Conservation (phyloP, 2,329 filamentous ascomycete genomes). For the Fusarium caatingaense region DNA sequence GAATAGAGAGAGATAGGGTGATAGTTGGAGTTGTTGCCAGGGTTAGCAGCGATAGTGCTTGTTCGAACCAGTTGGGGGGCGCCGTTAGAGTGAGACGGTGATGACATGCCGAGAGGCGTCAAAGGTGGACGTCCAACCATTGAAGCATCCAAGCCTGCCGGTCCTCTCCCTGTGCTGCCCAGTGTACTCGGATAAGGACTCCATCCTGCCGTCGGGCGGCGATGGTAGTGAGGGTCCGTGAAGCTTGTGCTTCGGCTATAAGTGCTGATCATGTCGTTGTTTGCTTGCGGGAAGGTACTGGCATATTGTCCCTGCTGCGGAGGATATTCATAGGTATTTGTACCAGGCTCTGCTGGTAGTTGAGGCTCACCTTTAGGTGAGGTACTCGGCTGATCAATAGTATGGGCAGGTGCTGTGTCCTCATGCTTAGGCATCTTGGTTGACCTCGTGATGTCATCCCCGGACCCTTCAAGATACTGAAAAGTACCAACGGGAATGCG, state of each 20-base stretch:
- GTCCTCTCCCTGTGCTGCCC: slow-evolving; percentile 56
- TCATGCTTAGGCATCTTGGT: slow-evolving; percentile 54
- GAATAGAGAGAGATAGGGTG: slow-evolving; percentile 86
- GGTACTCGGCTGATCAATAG: slow-evolving; percentile 54
- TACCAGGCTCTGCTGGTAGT: slow-evolving; percentile 53
- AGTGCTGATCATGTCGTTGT: slow-evolving; percentile 65
- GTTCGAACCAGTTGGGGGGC: slow-evolving; percentile 66
- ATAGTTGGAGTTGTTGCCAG: slow-evolving; percentile 62
- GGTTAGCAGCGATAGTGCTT: slow-evolving; percentile 61
- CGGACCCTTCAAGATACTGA: slow-evolving; percentile 64
- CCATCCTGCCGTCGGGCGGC: slow-evolving; percentile 54
- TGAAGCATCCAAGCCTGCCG: slow-evolving; percentile 56
- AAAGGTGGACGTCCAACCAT: slow-evolving; percentile 59
- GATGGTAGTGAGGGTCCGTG: slow-evolving; percentile 61
- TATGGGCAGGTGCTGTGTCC: slow-evolving; percentile 51
- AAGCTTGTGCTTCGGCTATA: slow-evolving; percentile 64
- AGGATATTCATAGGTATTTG: slow-evolving; percentile 61
- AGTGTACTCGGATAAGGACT: slow-evolving; percentile 57
- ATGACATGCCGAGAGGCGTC: slow-evolving; percentile 62
- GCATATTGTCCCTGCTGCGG: slow-evolving; percentile 56
- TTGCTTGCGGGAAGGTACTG: slow-evolving; percentile 55
- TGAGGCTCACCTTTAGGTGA: slow-evolving; percentile 57
- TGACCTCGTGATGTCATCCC: slow-evolving; percentile 55
- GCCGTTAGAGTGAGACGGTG: slow-evolving; percentile 48
- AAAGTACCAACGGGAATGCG: slow-evolving; percentile 60